Conservation (phyloP, 2,329 filamentous ascomycete species). For the Bipolaris zeicola region DNA sequence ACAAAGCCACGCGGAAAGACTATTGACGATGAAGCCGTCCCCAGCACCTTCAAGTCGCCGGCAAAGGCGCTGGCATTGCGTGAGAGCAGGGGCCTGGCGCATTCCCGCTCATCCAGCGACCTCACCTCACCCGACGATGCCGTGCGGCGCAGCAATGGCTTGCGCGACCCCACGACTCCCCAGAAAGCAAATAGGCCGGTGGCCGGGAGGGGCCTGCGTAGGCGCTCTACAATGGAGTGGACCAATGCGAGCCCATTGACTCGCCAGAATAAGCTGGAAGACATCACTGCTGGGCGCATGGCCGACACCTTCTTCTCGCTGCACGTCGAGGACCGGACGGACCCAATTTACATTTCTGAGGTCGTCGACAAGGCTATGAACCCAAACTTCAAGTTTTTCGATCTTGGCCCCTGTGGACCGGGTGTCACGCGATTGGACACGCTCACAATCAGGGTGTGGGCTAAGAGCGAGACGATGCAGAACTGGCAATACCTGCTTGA, state of each 20-base stretch:
- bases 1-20: constrained; percentile 62
- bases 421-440: constrained; percentile 68
- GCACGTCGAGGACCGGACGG: constrained; percentile 67
- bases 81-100: constrained; percentile 57
- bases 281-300: constrained; percentile 71
- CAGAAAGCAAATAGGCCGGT: constrained; percentile 40
- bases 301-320: constrained; percentile 90
- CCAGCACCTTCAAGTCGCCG: constrained; percentile 68
- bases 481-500: constrained; percentile 71
- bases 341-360: constrained; percentile 92
- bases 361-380: constrained; percentile 80
- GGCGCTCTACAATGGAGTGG: constrained; percentile 69
- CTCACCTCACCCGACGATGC: constrained; percentile 47
- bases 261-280: constrained; percentile 77
- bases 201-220: constrained; percentile 49
- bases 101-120: constrained; percentile 65
- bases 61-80: constrained; percentile 66
- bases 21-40: constrained; percentile 76
- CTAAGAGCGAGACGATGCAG: constrained; percentile 60
- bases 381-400: constrained; percentile 86
- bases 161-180: constrained; percentile 28
- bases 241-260: constrained; percentile 62
- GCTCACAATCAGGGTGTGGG: constrained; percentile 77
- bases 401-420: constrained; percentile 68
- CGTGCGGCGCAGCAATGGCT: constrained; percentile 28